Evolutionary conservation across 192 early-diverging fungal species (phyloP).

Genomic region (Coemansia sp.): DNA sequence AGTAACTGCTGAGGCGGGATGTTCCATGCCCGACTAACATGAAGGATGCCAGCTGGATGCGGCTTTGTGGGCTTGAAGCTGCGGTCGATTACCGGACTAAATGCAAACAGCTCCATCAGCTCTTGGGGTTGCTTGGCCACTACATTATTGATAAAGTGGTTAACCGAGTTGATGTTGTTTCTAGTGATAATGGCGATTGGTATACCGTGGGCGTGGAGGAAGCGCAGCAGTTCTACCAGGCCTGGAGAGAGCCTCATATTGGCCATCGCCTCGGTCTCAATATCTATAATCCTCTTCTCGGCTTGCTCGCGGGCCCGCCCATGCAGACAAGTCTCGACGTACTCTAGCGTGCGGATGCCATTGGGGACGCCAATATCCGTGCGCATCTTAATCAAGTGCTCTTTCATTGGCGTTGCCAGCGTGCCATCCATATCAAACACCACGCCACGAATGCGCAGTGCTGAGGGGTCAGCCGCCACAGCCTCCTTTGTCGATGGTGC

Average conservation of each 20-base stretch:
- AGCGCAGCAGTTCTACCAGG: constrained; percentile 41
- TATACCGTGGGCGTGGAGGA: constrained; percentile 32
- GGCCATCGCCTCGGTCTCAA: constrained; percentile 47
- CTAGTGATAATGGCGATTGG: constrained; percentile 54
- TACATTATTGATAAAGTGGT: constrained; percentile 50
- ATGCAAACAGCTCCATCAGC: constrained; percentile 34
- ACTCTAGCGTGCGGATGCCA: constrained; percentile 34
- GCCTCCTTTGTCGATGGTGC: constrained; percentile 34
- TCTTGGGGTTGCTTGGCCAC: constrained; percentile 24
- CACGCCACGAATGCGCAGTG: constrained; percentile 47
- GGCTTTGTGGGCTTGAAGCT: constrained; percentile 54
- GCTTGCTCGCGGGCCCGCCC: constrained; percentile 34
- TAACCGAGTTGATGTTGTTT: constrained; percentile 44
- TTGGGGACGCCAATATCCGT: constrained; percentile 34
- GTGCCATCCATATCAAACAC: constrained; percentile 57
- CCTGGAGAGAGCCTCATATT: constrained; percentile 48
- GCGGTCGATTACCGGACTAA: constrained; percentile 52
- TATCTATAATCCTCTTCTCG: constrained; percentile 34
- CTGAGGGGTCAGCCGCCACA: constrained; percentile 14
- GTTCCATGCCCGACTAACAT: constrained; percentile 44
- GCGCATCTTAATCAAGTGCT: constrained; percentile 40
- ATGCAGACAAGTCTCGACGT: constrained; percentile 34
- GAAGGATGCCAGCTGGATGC: constrained; percentile 39
- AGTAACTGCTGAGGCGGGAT: constrained; percentile 47
- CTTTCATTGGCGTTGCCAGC: constrained; percentile 46